Evolutionary conservation across 2,329 filamentous ascomycete genomes (phyloP).

Genomic region (Fusarium gaditjirri): DNA sequence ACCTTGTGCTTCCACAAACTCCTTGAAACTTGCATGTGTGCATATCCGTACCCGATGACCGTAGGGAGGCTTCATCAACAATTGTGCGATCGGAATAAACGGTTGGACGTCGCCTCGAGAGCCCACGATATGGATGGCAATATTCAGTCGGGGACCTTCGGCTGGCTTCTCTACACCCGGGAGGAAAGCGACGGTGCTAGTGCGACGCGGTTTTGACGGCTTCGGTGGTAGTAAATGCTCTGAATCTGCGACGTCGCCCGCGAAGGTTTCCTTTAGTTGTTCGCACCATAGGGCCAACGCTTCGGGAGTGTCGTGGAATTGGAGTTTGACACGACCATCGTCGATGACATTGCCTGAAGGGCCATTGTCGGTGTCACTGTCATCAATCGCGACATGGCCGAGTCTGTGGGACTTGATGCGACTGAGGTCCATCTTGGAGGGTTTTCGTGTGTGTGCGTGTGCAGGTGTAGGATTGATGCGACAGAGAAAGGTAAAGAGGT

Average conservation of each 20-base stretch:
- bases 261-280: slow-evolving; percentile 32
- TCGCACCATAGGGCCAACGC: slow-evolving; percentile 44
- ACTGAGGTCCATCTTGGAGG: slow-evolving; percentile 41
- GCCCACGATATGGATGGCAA: slow-evolving; percentile 50
- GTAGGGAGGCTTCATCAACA: slow-evolving; percentile 48
- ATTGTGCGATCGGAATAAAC: slow-evolving; percentile 66
- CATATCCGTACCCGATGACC: slow-evolving; percentile 67
- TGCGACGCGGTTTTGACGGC: slow-evolving; percentile 32
- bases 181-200: slow-evolving; percentile 34
- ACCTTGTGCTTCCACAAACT: slow-evolving; percentile 62
- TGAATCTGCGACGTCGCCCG: slow-evolving; percentile 2
- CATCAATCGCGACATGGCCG: slow-evolving; percentile 43
- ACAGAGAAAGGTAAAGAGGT: neutral
- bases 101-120: slow-evolving; percentile 58
- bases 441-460: neutral
- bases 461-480: neutral
- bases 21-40: slow-evolving; percentile 64
- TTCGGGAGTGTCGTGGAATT: slow-evolving; percentile 46
- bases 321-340: slow-evolving; percentile 48
- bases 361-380: slow-evolving; percentile 29
- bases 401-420: slow-evolving; percentile 44
- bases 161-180: slow-evolving; percentile 28
- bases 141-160: slow-evolving; percentile 42
- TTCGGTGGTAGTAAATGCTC: slow-evolving; percentile 16
- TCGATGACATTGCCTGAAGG: slow-evolving; percentile 43